These are phyloP conservation scores for Carex kokanica DNA, from an alignment of 176 grass and related monocot species.

Conservation along the genomic window DNA sequence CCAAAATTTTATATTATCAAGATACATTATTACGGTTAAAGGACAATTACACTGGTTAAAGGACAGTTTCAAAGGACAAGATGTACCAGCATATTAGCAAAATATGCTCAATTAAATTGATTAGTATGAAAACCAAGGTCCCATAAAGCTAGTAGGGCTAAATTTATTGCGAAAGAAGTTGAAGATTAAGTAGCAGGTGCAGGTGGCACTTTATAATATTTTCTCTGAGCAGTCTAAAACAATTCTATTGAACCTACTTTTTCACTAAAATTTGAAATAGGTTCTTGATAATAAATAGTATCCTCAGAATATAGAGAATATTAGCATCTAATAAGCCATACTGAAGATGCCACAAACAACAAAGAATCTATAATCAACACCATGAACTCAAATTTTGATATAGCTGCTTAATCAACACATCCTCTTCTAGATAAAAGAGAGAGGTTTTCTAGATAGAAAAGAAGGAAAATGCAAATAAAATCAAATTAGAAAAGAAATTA, in stretches of 20 bases:
- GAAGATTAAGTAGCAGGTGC: not conserved
- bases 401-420: not conserved
- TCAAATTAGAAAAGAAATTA: not conserved
- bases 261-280: not conserved
- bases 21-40: not conserved
- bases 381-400: not conserved
- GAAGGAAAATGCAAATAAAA: not conserved
- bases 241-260: not conserved
- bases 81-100: not conserved
- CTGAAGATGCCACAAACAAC: conserved; percentile 9
- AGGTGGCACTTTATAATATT: not conserved
- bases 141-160: not conserved
- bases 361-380: not conserved
- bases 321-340: not conserved
- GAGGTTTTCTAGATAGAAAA: not conserved
- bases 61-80: not conserved
- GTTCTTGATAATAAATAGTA: not conserved
- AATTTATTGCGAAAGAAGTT: not conserved
- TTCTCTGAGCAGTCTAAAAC: not conserved
- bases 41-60: not conserved
- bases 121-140: not conserved
- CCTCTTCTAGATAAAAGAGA: not conserved
- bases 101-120: not conserved
- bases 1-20: not conserved
- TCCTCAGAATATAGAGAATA: not conserved